phyloP scores from a whole-genome alignment of 2,329 filamentous ascomycete genomes.

The Aspergillus fumigatus region DNA sequence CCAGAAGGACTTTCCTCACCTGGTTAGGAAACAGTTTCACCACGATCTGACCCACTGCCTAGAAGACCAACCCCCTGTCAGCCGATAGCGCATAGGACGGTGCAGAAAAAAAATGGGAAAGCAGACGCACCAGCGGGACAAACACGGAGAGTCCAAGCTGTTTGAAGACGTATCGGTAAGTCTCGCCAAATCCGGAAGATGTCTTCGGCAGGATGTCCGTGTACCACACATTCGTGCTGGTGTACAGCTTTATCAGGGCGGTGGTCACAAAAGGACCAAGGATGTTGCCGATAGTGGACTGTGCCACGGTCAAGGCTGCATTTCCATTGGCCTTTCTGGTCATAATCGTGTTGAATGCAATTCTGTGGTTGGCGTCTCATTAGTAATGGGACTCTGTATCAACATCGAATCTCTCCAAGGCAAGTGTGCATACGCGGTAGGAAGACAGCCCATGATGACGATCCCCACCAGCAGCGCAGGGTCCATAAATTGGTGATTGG shows the following conservation, averaged over 20 bases:
- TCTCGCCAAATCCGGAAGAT: conserved; percentile 32
- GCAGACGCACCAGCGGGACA: conserved; percentile 46
- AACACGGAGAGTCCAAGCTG: conserved; percentile 62
- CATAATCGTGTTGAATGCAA: conserved; percentile 62
- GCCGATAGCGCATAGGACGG: not conserved
- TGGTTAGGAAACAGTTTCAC: conserved; percentile 48
- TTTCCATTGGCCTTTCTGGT: conserved; percentile 62
- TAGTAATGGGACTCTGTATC: not conserved
- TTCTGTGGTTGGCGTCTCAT: conserved; percentile 19
- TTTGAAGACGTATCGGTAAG: conserved; percentile 59
- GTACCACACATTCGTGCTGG: conserved; percentile 49
- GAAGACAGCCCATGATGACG: conserved; percentile 56
- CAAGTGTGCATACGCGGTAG: conserved; percentile 46
- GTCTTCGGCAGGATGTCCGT: conserved; percentile 47
- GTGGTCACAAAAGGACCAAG: conserved; percentile 60
- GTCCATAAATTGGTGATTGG: conserved; percentile 49
- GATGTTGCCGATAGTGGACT: conserved; percentile 62
- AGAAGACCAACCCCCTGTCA: not conserved
- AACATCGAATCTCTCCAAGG: not conserved
- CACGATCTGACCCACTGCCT: conserved; percentile 51
- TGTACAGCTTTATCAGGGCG: conserved; percentile 58
- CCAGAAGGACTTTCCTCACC: conserved; percentile 46
- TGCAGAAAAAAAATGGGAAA: not conserved
- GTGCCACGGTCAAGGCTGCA: conserved; percentile 55
- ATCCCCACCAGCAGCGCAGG: conserved; percentile 59